phyloP scores from a whole-genome alignment of 345 rosid species.

The Linum trigynum region DNA sequence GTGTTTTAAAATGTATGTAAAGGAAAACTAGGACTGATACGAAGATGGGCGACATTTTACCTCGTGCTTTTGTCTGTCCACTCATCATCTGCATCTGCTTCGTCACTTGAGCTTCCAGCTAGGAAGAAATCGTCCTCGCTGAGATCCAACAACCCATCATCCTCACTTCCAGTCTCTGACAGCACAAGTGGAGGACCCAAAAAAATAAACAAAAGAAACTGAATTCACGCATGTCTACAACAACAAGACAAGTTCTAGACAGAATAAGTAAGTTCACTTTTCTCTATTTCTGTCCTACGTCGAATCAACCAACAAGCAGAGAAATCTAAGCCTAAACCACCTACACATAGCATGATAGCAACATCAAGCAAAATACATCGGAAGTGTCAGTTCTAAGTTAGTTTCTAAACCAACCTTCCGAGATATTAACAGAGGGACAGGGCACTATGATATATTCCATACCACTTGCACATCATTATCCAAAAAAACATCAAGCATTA shows the following conservation, averaged over 20 bases:
- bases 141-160: slow-evolving; percentile 84
- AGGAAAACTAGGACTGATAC: too few relatives aligned
- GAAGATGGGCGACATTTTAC: slow-evolving; percentile 27
- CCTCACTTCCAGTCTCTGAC: slow-evolving; percentile 99
- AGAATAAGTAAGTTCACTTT: not conserved
- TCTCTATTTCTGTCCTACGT: not conserved
- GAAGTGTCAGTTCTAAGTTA: too few relatives aligned
- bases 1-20: too few relatives aligned
- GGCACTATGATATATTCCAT: too few relatives aligned
- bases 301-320: not conserved
- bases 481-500: too few relatives aligned
- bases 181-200: not conserved
- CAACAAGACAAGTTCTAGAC: not conserved
- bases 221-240: slow-evolving; percentile 3
- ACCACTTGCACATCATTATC: too few relatives aligned
- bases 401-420: too few relatives aligned
- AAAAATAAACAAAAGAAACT: not conserved
- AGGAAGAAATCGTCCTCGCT: slow-evolving; percentile 95
- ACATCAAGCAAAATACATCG: not conserved
- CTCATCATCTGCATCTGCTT: slow-evolving; percentile 97
- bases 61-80: slow-evolving; percentile 91
- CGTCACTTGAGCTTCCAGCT: slow-evolving; percentile 86
- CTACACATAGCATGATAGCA: not conserved
- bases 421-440: too few relatives aligned
- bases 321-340: not conserved